phyloP scores from a whole-genome alignment of 176 grass and related monocot genomes.

The Bolboschoenus planiculmis region DNA sequence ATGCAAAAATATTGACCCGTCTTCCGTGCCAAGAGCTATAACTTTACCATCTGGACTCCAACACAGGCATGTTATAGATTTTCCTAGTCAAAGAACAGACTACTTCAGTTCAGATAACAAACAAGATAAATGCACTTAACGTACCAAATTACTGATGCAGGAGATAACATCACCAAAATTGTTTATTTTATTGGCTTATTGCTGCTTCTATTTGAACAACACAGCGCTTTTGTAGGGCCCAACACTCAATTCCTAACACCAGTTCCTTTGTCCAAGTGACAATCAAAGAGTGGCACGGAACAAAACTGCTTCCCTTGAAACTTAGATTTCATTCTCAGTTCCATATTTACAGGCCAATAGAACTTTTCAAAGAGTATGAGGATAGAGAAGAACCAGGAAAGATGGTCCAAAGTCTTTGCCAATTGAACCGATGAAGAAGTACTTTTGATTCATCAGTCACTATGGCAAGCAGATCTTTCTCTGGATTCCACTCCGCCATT shows the following conservation, averaged over 20 bases:
- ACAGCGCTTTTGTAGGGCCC: not conserved
- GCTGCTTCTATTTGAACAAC: not conserved
- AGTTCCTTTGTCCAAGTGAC: not conserved
- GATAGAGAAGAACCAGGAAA: slow-evolving; percentile 42
- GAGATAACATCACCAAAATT: not conserved
- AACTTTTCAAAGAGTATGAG: not conserved
- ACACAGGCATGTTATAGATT: slow-evolving; percentile 82
- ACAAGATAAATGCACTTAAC: not conserved
- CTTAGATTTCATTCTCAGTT: not conserved
- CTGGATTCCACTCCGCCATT: slow-evolving; percentile 88
- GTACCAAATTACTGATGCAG: slow-evolving; percentile 2
- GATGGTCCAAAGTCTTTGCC: slow-evolving; percentile 95
- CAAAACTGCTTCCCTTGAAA: not conserved
- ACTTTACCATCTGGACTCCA: slow-evolving; percentile 97
- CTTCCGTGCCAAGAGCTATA: slow-evolving; percentile 79
- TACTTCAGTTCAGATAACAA: slow-evolving; percentile 25
- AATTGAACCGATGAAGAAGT: slow-evolving; percentile 91
- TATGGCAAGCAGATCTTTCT: slow-evolving; percentile 96
- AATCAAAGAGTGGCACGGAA: not conserved
- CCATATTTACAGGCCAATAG: not conserved
- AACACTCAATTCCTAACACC: not conserved
- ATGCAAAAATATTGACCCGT: slow-evolving; percentile 78
- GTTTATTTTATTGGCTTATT: not conserved
- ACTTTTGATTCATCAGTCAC: slow-evolving; percentile 89
- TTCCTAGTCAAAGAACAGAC: slow-evolving; percentile 39